Percentiles rank a stretch among this genome's conserved stretches.
Evolutionary conservation across 2,329 filamentous ascomycete genomes (phyloP).

Genomic region (Ophiosphaerella korrae): DNA sequence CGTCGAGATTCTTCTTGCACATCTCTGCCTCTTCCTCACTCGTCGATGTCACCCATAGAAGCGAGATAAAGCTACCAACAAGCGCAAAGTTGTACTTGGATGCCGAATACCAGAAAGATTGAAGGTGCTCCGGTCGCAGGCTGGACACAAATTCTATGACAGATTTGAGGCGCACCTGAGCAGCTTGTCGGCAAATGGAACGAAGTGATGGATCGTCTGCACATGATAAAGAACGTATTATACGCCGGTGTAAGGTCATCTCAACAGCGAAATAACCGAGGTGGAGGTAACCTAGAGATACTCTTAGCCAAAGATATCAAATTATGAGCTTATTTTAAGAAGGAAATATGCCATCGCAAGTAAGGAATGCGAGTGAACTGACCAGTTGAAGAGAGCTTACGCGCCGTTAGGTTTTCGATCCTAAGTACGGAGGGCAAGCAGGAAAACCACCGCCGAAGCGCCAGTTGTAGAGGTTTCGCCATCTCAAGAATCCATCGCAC

Average conservation of each 20-base stretch:
- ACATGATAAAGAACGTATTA: constrained; percentile 44
- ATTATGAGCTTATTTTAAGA: too few species aligned
- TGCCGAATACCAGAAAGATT: constrained; percentile 55
- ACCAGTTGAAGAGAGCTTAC: constrained; percentile 40
- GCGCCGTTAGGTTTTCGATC: constrained; percentile 51
- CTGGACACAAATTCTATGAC: constrained; percentile 54
- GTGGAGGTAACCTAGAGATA: constrained; percentile 48
- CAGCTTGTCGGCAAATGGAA: constrained; percentile 50
- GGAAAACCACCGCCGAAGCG: constrained; percentile 59
- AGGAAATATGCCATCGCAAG: too few species aligned
- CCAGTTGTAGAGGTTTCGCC: constrained; percentile 60
- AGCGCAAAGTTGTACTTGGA: constrained; percentile 51
- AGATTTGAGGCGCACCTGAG: constrained; percentile 49
- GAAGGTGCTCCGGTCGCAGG: constrained; percentile 52
- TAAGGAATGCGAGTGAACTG: constrained; percentile 3
- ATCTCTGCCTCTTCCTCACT: constrained; percentile 41
- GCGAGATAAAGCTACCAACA: constrained; percentile 50
- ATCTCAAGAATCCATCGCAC: constrained; percentile 57
- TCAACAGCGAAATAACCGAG: constrained; percentile 55
- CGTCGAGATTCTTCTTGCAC: constrained; percentile 47
- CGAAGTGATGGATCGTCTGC: constrained; percentile 38
- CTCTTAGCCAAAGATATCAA: not conserved
- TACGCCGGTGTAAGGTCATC: constrained; percentile 52
- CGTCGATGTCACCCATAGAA: constrained; percentile 45
- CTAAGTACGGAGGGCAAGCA: constrained; percentile 55